Conservation (phyloP, 1,284 basidiomycete species). For the Trichosporon sp. region DNA sequence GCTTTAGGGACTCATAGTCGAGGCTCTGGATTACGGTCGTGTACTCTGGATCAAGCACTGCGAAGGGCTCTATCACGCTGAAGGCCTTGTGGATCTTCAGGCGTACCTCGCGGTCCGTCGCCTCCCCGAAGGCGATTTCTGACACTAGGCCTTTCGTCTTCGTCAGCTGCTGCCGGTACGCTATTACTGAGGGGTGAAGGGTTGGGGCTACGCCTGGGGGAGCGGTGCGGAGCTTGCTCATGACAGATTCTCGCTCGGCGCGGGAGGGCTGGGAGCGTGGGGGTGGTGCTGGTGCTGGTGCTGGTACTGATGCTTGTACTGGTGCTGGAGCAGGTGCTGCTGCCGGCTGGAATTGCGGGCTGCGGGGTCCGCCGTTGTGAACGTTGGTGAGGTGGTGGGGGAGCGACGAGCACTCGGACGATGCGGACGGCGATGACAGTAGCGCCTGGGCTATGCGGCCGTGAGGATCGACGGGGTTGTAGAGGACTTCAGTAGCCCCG, state of each 20-base stretch:
- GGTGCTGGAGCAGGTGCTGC: background rate
- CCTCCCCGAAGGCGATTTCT: background rate
- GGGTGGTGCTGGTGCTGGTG: background rate
- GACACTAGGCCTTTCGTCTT: background rate
- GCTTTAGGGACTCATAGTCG: background rate
- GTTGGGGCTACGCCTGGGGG: background rate
- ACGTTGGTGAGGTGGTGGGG: background rate
- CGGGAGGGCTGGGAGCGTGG: background rate
- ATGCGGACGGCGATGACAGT: background rate
- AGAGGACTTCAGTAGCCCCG: background rate
- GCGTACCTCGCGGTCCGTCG: background rate
- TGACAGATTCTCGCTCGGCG: background rate
- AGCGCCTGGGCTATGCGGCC: background rate
- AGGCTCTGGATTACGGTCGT: background rate
- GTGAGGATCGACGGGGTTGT: background rate
- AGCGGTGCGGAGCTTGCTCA: background rate
- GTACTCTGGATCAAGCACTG: background rate
- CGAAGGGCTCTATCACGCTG: background rate
- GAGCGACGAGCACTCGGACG: background rate
- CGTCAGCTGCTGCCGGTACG: background rate
- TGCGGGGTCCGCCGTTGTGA: too few species aligned
- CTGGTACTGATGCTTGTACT: background rate
- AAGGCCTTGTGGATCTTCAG: background rate
- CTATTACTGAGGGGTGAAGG: background rate
- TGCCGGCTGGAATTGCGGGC: background rate